Base-by-base conservation (phyloP, 108 stramenopile species). In the Asterionellopsis glacialis region DNA sequence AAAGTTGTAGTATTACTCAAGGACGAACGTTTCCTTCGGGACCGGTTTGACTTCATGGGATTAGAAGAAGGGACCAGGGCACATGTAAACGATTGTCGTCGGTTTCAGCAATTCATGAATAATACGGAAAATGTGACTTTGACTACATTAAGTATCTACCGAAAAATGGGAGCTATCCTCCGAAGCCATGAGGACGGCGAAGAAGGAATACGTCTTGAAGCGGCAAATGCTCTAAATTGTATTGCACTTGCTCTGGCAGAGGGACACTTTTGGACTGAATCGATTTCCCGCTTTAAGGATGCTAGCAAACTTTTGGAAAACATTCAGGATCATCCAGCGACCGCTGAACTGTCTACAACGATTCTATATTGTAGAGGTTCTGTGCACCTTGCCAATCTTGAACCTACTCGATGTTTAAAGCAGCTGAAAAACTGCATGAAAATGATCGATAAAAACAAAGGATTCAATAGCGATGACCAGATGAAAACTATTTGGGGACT, bases 21-120 rank as follows among this genome's bases (percentile, higher is more conserved):
- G 15, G 68, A 85, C 50, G 69, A 70, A 15, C 61, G 65, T 12
- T 82, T 79, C 57, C 70, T 79, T 54, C 43, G 67, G 59, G 75
- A 73, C n/a, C 63, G 84, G 26, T 53, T 78, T 48, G 63, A 56
- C 41, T 62, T 57, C 13, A 48, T 77, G 41, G 84, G 80, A 42
- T 77, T 75, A 73, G 50, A 65, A 0, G 65, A 75, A 33, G 77
- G 77, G 1, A 61, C 74, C 9, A 65, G 63, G 16, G 52, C 62
- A 0, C 83, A 84, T 57, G 55, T 75, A 9, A 51, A 59, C 27
- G 79, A 84, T 54, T 51, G 65, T 59, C 59, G 68, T 33, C 47
- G 47, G 21, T 48, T 48, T 48, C 47, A 48, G 9, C 47, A 48
- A 7, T 48, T 21, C 21, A 33, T 33, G 33, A 33, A 33, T 33